Percentiles rank a stretch among this genome's conserved stretches.
Evolutionary conservation across 371 early-diverging fungal genomes (phyloP).

Genomic region (Mucor piriformis): DNA sequence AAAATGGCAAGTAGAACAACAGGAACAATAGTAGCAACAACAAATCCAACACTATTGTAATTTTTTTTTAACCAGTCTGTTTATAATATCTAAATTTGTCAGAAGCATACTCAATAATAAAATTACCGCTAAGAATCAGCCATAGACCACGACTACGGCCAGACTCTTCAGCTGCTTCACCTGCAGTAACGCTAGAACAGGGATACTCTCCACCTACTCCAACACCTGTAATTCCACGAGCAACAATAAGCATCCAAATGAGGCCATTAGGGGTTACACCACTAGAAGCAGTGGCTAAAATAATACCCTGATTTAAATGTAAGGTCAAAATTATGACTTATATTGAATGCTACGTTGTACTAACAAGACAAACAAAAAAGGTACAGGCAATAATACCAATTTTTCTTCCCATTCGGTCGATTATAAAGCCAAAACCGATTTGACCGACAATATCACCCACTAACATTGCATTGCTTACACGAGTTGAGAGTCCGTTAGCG

Average conservation of each 20-base stretch:
- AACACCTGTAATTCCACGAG: slow-evolving; percentile 61
- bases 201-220: slow-evolving; percentile 63
- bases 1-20: slow-evolving; percentile 56
- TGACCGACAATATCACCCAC: slow-evolving; percentile 54
- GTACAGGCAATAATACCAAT: slow-evolving; percentile 56
- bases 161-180: slow-evolving; percentile 64
- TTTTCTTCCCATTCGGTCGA: slow-evolving; percentile 58
- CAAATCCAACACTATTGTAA: slow-evolving; percentile 63
- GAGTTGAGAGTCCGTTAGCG: slow-evolving; percentile 34
- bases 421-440: slow-evolving; percentile 50
- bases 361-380: slow-evolving; percentile 47
- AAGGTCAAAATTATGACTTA: background rate
- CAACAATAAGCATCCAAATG: slow-evolving; percentile 64
- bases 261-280: slow-evolving; percentile 43
- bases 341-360: background rate
- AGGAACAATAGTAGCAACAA: slow-evolving; percentile 61
- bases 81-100: background rate
- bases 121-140: slow-evolving; percentile 56
- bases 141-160: slow-evolving; percentile 52
- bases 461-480: slow-evolving; percentile 48
- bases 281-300: slow-evolving; percentile 47
- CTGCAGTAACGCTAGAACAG: slow-evolving; percentile 61
- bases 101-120: background rate
- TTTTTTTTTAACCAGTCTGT: slow-evolving; percentile 35
- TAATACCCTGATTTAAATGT: slow-evolving; percentile 28